A percentile compares a stretch with the other conserved stretches of the same genome.
Conservation (phyloP, 78 protist species). For the Protostelium mycophagum region DNA sequence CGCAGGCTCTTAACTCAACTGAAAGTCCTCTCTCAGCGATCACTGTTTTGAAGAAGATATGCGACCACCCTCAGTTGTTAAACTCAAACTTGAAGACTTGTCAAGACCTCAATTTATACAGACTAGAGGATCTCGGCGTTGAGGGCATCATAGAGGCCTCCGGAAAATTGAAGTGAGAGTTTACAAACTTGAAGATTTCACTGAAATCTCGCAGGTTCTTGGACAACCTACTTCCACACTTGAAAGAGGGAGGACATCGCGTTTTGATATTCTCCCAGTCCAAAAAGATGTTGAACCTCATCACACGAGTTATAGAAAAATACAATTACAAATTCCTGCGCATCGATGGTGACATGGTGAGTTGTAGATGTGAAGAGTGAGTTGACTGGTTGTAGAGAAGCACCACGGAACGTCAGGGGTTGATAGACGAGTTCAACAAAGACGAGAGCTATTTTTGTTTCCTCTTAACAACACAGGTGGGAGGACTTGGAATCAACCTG, state of each 20-base stretch:
- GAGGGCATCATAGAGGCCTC: not conserved
- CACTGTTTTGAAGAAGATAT: constrained; percentile 68
- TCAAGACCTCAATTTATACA: too few relatives aligned
- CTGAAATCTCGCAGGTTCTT: constrained; percentile 17
- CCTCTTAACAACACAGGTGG: constrained; percentile 69
- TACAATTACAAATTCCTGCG: not conserved
- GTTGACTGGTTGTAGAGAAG: not conserved
- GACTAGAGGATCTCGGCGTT: not conserved
- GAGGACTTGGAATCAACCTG: constrained; percentile 78
- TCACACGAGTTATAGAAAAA: constrained; percentile 14
- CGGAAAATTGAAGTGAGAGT: not conserved
- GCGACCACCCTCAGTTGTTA: constrained; percentile 44
- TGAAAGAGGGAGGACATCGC: constrained; percentile 54
- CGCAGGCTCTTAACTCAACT: constrained; percentile 40
- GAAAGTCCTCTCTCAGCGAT: constrained; percentile 55
- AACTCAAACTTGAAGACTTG: not conserved
- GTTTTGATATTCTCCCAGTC: constrained; percentile 56
- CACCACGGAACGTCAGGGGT: constrained; percentile 45
- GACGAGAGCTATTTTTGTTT: constrained; percentile 11
- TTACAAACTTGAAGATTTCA: too few relatives aligned
- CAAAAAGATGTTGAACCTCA: constrained; percentile 36
- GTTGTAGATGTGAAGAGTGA: not conserved
- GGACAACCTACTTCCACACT: constrained; percentile 12
- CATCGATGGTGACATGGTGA: not conserved
- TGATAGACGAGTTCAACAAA: constrained; percentile 35